Evolutionary conservation across 2,329 filamentous ascomycete genomes (phyloP).

Genomic region (Plenodomus lindquistii): DNA sequence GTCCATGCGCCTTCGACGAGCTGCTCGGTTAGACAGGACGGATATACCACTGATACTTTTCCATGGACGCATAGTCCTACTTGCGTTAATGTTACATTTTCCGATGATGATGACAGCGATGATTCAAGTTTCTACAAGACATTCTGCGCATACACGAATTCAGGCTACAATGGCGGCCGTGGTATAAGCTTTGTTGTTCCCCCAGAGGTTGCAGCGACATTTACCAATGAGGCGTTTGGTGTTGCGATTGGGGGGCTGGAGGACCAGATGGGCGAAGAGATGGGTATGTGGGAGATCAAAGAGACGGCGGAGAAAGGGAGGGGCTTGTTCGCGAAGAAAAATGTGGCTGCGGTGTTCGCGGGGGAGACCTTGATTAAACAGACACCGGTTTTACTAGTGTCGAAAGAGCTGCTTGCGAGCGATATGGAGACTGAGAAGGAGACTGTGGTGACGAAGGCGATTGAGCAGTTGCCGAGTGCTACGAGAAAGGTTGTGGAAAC

Average conservation of each 20-base stretch:
- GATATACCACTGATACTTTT: slow-evolving; percentile 28
- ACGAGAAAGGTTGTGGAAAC: slow-evolving; percentile 16
- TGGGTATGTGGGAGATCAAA: slow-evolving; percentile 26
- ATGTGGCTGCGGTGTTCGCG: slow-evolving; percentile 19
- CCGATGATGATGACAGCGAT: slow-evolving; percentile 7
- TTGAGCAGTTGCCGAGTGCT: slow-evolving; percentile 27
- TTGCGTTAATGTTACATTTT: slow-evolving; percentile 22
- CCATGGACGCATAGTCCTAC: slow-evolving; percentile 36
- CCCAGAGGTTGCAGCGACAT: slow-evolving; percentile 27
- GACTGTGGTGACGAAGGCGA: slow-evolving; percentile 19
- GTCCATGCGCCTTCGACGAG: slow-evolving; percentile 13
- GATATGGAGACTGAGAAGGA: slow-evolving; percentile 9
- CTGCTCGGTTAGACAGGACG: slow-evolving; percentile 30
- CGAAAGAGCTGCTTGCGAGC: slow-evolving; percentile 14
- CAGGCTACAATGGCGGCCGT: slow-evolving; percentile 26
- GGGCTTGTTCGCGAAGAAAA: slow-evolving; percentile 29
- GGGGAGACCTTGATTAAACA: slow-evolving; percentile 30
- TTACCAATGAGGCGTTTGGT: slow-evolving; percentile 19
- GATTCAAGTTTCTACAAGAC: slow-evolving; percentile 11
- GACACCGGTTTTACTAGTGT: slow-evolving; percentile 29
- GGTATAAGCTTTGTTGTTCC: slow-evolving; percentile 36
- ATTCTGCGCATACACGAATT: slow-evolving; percentile 36
- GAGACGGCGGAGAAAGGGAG: slow-evolving; percentile 26
- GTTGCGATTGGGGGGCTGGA: slow-evolving; percentile 15
- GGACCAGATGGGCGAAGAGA: slow-evolving; percentile 12